phyloP scores from a whole-genome alignment of 176 grass and related monocot genomes.

The Oryza punctata region DNA sequence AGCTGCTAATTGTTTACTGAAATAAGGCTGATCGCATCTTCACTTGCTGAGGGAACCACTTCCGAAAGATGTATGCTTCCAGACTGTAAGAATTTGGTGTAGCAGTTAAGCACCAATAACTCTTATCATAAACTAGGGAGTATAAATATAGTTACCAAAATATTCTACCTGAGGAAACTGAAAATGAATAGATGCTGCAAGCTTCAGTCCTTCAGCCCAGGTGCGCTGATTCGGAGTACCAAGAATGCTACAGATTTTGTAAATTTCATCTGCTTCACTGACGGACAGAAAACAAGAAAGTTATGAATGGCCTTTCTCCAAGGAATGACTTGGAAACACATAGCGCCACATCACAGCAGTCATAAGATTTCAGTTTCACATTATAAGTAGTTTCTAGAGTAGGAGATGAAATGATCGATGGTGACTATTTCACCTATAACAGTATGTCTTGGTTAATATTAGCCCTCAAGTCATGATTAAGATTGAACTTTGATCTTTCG shows the following conservation, averaged over 20 bases:
- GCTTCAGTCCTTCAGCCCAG: constrained; percentile 81
- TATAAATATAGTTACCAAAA: neutral
- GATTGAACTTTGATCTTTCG: neutral
- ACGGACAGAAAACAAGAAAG: constrained; percentile 23
- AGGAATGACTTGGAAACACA: neutral
- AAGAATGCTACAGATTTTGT: constrained; percentile 95
- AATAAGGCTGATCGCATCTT: constrained; percentile 82
- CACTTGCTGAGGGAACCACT: constrained; percentile 72
- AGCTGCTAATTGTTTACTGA: constrained; percentile 53
- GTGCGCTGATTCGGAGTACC: constrained; percentile 70
- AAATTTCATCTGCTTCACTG: constrained; percentile 90
- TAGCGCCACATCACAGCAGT: neutral
- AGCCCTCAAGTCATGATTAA: neutral
- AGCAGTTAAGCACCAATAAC: constrained; percentile 14
- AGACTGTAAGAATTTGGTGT: constrained; percentile 47
- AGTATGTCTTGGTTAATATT: neutral
- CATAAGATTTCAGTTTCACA: neutral
- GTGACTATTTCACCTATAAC: neutral
- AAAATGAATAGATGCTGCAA: constrained; percentile 76
- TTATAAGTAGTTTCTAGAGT: neutral
- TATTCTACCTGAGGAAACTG: constrained; percentile 76
- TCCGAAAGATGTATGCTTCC: constrained; percentile 61
- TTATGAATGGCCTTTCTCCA: neutral
- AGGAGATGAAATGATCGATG: neutral
- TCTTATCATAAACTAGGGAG: neutral